phyloP scores from a whole-genome alignment of 139 green algal genomes.

The Tetraselmis striata region DNA sequence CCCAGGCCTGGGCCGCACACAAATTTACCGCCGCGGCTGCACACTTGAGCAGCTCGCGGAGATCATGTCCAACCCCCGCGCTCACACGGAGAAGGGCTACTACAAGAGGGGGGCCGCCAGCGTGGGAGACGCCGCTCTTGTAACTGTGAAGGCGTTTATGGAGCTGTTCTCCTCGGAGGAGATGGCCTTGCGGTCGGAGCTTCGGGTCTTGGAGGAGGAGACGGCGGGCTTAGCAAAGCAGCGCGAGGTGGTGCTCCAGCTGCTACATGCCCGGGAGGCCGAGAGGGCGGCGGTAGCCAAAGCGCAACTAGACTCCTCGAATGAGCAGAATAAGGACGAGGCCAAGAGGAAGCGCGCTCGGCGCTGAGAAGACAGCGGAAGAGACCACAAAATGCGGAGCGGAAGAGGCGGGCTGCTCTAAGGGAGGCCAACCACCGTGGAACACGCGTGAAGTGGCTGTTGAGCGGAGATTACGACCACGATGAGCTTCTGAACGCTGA shows the following conservation, averaged over 20 bases:
- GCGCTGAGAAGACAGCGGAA: neutral
- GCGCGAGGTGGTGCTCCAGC: neutral
- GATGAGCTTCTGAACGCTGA: neutral
- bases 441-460: neutral
- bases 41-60: neutral
- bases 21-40: neutral
- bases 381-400: neutral
- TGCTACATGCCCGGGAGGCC: neutral
- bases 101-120: neutral
- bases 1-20: neutral
- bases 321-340: neutral
- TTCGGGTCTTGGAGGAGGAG: neutral
- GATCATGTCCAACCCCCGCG: neutral
- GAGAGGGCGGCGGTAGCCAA: neutral
- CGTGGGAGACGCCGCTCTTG: neutral
- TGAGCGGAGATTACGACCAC: neutral
- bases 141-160: neutral
- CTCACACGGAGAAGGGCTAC: neutral
- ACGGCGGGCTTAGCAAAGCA: neutral
- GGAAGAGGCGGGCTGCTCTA: neutral
- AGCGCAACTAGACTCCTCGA: neutral
- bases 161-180: neutral
- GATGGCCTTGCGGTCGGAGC: neutral
- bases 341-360: neutral
- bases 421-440: neutral